Evolutionary conservation across 306 rosid species (phyloP).

Genomic region (Echinosophora koreensis): DNA sequence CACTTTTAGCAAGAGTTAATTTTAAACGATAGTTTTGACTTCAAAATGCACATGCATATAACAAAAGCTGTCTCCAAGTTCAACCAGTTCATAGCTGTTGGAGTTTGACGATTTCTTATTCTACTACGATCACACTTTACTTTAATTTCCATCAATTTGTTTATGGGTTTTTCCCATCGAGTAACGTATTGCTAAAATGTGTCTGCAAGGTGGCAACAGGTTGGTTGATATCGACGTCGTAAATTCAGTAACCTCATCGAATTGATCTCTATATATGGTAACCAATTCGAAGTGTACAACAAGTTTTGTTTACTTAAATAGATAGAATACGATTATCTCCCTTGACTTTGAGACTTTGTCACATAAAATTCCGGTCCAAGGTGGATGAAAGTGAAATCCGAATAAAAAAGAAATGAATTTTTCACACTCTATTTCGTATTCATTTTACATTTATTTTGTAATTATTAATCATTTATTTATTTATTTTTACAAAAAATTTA

Average conservation of each 20-base stretch:
- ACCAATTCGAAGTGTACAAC: conserved; percentile 41
- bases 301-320: conserved; percentile 42
- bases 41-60: background rate
- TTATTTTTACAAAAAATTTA: no score
- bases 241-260: conserved; percentile 7
- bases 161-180: background rate
- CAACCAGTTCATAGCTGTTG: background rate
- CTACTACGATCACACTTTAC: background rate
- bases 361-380: background rate
- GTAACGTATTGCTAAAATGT: conserved; percentile 18
- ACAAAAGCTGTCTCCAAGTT: conserved; percentile 17
- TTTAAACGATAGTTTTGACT: conserved; percentile 22
- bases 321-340: background rate
- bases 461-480: no score
- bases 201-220: conserved; percentile 49
- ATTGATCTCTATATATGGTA: conserved; percentile 2
- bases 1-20: background rate
- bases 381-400: no score
- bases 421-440: no score
- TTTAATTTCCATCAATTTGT: background rate
- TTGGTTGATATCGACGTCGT: conserved; percentile 32
- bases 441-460: no score
- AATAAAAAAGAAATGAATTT: no score
- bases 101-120: conserved; percentile 30
- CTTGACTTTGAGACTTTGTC: conserved; percentile 1